Base-by-base conservation (phyloP, 441 rosid genomes). In the Populus hybrid region DNA sequence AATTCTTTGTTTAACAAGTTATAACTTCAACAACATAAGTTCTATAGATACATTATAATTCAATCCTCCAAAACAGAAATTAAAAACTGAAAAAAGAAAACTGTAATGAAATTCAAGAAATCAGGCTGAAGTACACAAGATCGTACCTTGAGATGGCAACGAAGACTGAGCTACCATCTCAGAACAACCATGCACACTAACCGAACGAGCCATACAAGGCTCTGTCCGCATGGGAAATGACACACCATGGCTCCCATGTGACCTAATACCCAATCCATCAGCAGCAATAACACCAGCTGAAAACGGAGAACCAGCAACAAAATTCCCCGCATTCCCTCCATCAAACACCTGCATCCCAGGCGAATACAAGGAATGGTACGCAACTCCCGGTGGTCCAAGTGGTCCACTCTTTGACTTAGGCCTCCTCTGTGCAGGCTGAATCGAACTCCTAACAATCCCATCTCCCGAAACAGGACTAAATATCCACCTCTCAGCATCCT, bases 401-500 rank as follows among this genome's bases (percentile, higher is more conserved):
- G 99, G 99, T 57, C 99, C 99, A 76, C 99, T 96, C 84, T 96
- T 96, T 8, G 98, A 91, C 82, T 93, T 96, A 11, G 98, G 99
- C 76, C 87, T 84, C 83, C 95, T 83, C 40, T 89, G 93, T 24
- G 87, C 84, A 9, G 85, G 85, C 12, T 76, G 87, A 70, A 87
- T 69, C 5, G 94, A 88, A 63, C 88, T 85, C 64, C 89, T 90
- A 0, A 76, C 72, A 12, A 74, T 84, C 76, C 89, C 87, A 78
- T 91, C 98, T 35, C 89, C 93, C 6, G 93, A 85, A 74, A 93
- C 89, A 28, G 99, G 99, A 88, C 99, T 96, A 69, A 86, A 81
- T 77, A 96, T 94, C 99, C 99, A 96, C 85, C 99, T 88, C 92
- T 96, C 99, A 9, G 99, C 99, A 81, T 96, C 99, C 85, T 96